A percentile compares a stretch with the other conserved stretches of the same genome.
Evolutionary conservation across 495 filamentous ascomycete genomes (phyloP).

Genomic region (Paragyromitra xinjiangensis): DNA sequence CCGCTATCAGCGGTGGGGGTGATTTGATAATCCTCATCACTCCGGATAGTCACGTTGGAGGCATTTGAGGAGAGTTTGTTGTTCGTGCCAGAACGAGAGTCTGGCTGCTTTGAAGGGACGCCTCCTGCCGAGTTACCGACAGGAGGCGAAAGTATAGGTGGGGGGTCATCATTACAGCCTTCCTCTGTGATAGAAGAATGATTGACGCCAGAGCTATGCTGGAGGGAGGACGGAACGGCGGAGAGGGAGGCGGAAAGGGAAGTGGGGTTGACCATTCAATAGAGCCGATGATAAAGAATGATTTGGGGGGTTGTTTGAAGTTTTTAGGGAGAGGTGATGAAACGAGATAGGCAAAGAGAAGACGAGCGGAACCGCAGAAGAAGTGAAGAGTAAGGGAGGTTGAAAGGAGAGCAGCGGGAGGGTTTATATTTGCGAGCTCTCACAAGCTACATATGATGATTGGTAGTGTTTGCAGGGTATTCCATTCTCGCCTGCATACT

Average conservation of each 20-base stretch:
- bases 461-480: constrained; percentile 4
- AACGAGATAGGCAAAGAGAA: neutral
- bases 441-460: neutral
- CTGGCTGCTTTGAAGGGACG: constrained; percentile 53
- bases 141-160: constrained; percentile 59
- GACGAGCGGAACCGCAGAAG: constrained; percentile 22
- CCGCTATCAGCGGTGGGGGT: constrained; percentile 25
- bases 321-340: neutral
- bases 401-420: constrained; percentile 4
- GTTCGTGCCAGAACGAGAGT: constrained; percentile 22
- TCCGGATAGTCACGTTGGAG: constrained; percentile 44
- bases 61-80: constrained; percentile 17
- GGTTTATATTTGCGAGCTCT: constrained; percentile 45
- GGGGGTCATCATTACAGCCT: constrained; percentile 57
- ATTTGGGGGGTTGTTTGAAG: constrained; percentile 15
- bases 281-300: constrained; percentile 34
- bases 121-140: constrained; percentile 58
- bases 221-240: constrained; percentile 52
- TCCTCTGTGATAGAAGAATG: constrained; percentile 51
- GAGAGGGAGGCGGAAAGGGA: constrained; percentile 54
- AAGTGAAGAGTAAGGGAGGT: neutral
- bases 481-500: constrained; percentile 20
- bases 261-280: constrained; percentile 58
- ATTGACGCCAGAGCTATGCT: constrained; percentile 56
- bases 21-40: constrained; percentile 22